Evolutionary conservation across 805 yeast genomes (phyloP).

Genomic region (Candida caryicola): DNA sequence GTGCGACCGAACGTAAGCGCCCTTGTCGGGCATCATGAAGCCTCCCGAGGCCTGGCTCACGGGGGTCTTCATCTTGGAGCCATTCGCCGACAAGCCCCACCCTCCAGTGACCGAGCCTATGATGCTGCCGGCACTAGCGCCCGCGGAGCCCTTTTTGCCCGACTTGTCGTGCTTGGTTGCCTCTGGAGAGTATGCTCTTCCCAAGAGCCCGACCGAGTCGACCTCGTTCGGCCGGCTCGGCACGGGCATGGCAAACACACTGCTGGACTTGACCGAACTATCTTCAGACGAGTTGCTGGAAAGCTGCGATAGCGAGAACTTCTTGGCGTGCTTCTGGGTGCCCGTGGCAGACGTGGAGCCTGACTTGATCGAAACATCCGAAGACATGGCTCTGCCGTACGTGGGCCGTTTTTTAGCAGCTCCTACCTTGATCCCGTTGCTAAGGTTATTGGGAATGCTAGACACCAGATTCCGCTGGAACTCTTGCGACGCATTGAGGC

Average conservation of each 20-base stretch:
- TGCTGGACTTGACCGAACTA: conserved; percentile 17
- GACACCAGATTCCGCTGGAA: conserved; percentile 10
- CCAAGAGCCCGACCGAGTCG: conserved; percentile 5
- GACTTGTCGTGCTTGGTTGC: conserved; percentile 9
- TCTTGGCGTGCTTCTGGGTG: conserved; percentile 19
- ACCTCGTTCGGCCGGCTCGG: conserved; percentile 8
- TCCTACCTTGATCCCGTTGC: conserved; percentile 1
- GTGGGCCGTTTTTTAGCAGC: conserved; percentile 26
- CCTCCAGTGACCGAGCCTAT: neutral
- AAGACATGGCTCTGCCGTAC: conserved; percentile 30
- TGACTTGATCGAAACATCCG: conserved; percentile 37
- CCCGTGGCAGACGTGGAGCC: conserved; percentile 25
- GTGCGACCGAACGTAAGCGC: conserved; percentile 15
- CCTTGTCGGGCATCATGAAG: conserved; percentile 2
- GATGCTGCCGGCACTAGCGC: neutral
- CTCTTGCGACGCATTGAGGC: conserved; percentile 35
- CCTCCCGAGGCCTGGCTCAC: neutral
- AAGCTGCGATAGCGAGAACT: conserved; percentile 30
- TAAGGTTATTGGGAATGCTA: conserved; percentile 1
- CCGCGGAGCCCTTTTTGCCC: conserved; percentile 6
- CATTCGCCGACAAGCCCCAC: neutral
- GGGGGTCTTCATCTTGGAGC: neutral
- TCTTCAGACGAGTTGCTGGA: conserved; percentile 40
- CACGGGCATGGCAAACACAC: conserved; percentile 9
- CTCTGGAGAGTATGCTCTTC: conserved; percentile 12